Evolutionary conservation across 257 asterid species (phyloP).

Genomic region (Penstemon barbatus): DNA sequence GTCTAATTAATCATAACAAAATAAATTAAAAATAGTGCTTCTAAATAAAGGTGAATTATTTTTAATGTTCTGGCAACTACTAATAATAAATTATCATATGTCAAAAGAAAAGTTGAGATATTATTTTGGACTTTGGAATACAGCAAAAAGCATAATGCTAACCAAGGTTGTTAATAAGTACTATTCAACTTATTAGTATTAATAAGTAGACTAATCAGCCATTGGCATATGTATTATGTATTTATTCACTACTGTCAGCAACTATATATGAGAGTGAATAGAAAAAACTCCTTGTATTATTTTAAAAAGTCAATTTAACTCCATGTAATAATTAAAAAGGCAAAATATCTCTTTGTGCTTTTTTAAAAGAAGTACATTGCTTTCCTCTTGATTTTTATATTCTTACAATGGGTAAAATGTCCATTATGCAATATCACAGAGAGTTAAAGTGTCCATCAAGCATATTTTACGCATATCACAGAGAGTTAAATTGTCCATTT

Average conservation of each 20-base stretch:
- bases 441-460: no score
- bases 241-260: conserved; percentile 32
- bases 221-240: conserved; percentile 15
- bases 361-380: no score
- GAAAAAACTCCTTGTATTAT: no score
- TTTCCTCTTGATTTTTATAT: no score
- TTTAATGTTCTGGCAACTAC: conserved; percentile 8
- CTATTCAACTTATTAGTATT: not conserved
- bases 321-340: no score
- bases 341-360: no score
- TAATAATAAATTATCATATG: conserved; percentile 1
- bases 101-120: conserved; percentile 5
- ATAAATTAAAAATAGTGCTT: no score
- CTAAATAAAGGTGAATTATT: not conserved
- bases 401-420: no score
- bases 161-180: conserved; percentile 25
- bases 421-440: no score
- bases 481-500: no score
- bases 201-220: conserved; percentile 29
- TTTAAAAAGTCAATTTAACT: no score
- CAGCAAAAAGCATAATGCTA: conserved; percentile 22
- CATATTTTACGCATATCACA: no score
- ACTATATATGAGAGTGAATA: conserved; percentile 7
- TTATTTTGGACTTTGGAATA: conserved; percentile 9
- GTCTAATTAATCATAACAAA: not conserved